Evolutionary conservation across 1,139 yeast species (phyloP), one percentile per base, ranked within the genome.

Genomic region (Nakaseomyces bracarensis): DNA sequence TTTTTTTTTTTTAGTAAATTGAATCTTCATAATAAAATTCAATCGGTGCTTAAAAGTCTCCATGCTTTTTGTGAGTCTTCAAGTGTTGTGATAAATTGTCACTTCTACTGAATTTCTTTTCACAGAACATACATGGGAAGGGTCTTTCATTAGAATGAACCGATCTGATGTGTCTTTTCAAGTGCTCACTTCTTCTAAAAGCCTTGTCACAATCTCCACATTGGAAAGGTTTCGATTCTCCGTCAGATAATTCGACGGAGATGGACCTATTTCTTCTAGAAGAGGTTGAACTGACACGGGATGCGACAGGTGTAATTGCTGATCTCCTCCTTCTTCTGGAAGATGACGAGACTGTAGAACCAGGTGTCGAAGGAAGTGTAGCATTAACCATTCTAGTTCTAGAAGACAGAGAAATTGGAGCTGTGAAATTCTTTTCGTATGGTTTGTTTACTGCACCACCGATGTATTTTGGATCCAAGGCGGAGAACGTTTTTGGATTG

Each of bases 51-150:
- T 44, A 57, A 33, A 56, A 54, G 45, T 59, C 63, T 16, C 63
- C 63, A 46, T 58, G 63, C 45, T 55, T 58, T 45, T 55, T 61
- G 42, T 84, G 95, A 5, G 86, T 80, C 55, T 81, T 77, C 55
- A 82, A 69, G 64, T 83, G 94, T 65, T 82, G 93, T 34, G 82
- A 77, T 51, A 83, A 68, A 55, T 83, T 83, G 59, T 83, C 94
- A 19, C 84, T 74, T 49, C 94, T 69, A 48, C 87, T 78, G 57
- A 83, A 83, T 57, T 77, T 77, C 66, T 82, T 82, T 43, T 78
- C 77, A 57, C 94, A 83, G 40, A 73, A 71, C 37, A 67, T 64
- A 59, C 94, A 83, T 46, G 74, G 79, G 62, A 76, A 83, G 0
- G 94, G 94, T 60, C 83, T 77, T 49, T 81, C 85, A 43, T 60